Evolutionary conservation across 225 moss, liverwort and hornwort genomes (phyloP).

Genomic region (Polytrichum commune): DNA sequence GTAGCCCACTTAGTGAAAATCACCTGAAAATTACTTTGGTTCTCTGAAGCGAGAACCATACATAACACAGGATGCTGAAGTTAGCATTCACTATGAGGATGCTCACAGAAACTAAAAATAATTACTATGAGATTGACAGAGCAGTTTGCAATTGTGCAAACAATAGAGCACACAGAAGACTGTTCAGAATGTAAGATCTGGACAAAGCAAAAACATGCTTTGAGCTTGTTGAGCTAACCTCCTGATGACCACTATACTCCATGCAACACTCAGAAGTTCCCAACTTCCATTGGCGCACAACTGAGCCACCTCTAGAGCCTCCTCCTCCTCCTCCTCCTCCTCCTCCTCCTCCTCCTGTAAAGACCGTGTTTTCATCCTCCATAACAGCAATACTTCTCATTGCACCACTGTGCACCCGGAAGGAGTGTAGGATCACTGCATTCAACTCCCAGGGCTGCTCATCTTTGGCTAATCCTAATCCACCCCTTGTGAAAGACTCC

Average conservation of each 20-base stretch:
- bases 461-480: slow-evolving; percentile 55
- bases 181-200: too few species aligned
- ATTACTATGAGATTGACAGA: too few species aligned
- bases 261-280: slow-evolving; percentile 63
- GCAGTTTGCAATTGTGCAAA: too few species aligned
- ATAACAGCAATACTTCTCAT: slow-evolving; percentile 44
- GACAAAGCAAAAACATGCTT: not conserved
- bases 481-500: slow-evolving; percentile 61
- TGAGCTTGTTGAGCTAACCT: slow-evolving; percentile 39
- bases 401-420: slow-evolving; percentile 64
- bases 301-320: slow-evolving; percentile 51
- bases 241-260: slow-evolving; percentile 75
- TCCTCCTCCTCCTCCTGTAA: slow-evolving; percentile 50
- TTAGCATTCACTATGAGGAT: too few species aligned
- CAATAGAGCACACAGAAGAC: too few species aligned
- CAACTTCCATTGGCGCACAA: slow-evolving; percentile 79
- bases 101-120: too few species aligned
- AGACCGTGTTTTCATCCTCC: slow-evolving; percentile 82
- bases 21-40: too few species aligned
- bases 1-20: not conserved
- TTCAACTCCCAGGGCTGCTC: slow-evolving; percentile 66
- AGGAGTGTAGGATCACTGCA: slow-evolving; percentile 62
- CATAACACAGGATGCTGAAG: too few species aligned
- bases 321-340: slow-evolving; percentile 34
- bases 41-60: too few species aligned